These are phyloP conservation scores for Syncephalastrum racemosum DNA, from an alignment of 371 early-diverging fungal genomes.

Conservation along the genomic window DNA sequence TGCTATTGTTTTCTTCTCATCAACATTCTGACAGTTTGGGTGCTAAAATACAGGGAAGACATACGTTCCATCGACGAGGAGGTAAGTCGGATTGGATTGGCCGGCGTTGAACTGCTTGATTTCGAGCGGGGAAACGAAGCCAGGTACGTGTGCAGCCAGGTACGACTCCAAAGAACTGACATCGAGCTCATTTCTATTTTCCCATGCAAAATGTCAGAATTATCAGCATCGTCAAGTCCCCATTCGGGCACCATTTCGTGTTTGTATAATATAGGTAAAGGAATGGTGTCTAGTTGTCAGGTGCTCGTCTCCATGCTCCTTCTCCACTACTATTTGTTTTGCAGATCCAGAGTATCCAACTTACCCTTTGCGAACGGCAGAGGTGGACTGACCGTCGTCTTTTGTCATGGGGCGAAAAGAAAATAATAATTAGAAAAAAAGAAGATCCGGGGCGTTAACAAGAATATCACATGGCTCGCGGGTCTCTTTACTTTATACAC, in stretches of 20 bases:
- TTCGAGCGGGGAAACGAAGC: constrained; percentile 63
- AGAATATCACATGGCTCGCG: no score
- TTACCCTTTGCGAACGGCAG: constrained; percentile 35
- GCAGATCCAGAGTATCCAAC: background rate
- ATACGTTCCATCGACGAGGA: constrained; percentile 69
- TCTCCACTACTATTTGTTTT: background rate
- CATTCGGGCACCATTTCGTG: background rate
- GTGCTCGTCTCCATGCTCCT: background rate
- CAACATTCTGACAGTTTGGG: background rate
- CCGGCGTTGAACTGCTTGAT: constrained; percentile 86
- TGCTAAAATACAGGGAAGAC: constrained; percentile 6
- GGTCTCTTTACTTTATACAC: no score
- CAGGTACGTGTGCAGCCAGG: constrained; percentile 47
- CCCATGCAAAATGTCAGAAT: background rate
- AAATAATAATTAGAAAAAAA: background rate
- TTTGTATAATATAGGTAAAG: background rate
- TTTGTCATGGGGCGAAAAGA: background rate
- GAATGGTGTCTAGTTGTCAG: no score
- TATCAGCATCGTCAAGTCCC: background rate
- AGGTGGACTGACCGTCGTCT: constrained; percentile 33
- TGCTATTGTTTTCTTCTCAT: constrained; percentile 6
- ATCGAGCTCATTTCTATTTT: constrained; percentile 66
- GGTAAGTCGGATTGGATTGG: constrained; percentile 91
- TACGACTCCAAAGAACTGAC: constrained; percentile 55
- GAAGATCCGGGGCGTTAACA: background rate